Percentiles rank a stretch among this genome's conserved stretches.
Conservation (phyloP, 176 grass and related monocot genomes). For the Bromus sterilis region DNA sequence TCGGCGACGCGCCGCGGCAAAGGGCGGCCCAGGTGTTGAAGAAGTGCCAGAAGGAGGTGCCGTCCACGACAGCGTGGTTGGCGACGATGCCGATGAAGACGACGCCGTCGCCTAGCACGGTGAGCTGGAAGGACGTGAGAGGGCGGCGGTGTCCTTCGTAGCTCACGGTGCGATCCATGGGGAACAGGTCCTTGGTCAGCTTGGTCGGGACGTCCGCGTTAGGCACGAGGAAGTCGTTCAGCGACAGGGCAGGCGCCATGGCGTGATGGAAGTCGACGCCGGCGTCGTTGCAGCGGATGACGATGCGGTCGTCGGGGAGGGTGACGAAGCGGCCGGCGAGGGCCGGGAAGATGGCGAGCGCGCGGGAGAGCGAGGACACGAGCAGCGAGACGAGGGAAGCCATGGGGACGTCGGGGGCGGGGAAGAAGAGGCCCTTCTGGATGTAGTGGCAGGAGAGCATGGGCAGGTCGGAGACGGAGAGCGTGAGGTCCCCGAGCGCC, state of each 20-base stretch:
- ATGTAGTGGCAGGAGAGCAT: slow-evolving; percentile 99
- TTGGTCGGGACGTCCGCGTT: slow-evolving; percentile 58
- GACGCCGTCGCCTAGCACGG: slow-evolving; percentile 67
- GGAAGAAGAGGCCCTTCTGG: slow-evolving; percentile 93
- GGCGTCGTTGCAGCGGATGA: slow-evolving; percentile 73
- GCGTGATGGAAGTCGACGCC: slow-evolving; percentile 74
- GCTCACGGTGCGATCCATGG: slow-evolving; percentile 70
- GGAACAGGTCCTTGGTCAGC: slow-evolving; percentile 68
- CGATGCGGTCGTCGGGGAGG: slow-evolving; percentile 50
- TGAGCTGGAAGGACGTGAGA: slow-evolving; percentile 82
- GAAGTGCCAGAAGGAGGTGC: slow-evolving; percentile 95
- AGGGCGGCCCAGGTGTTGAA: slow-evolving; percentile 75
- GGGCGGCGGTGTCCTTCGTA: slow-evolving; percentile 76
- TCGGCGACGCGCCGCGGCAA: slow-evolving; percentile 61
- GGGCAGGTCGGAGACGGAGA: slow-evolving; percentile 90
- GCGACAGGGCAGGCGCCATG: slow-evolving; percentile 33
- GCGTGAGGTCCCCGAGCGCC: slow-evolving; percentile 47
- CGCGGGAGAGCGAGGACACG: slow-evolving; percentile 51
- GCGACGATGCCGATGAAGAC: slow-evolving; percentile 77
- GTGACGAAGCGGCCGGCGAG: slow-evolving; percentile 77
- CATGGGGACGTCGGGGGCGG: slow-evolving; percentile 49
- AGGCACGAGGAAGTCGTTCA: slow-evolving; percentile 42
- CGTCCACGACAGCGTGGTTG: slow-evolving; percentile 85
- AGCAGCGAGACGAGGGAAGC: slow-evolving; percentile 50
- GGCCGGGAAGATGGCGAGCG: slow-evolving; percentile 50